These are phyloP conservation scores for Chrysosphaeria jannelii DNA, from an alignment of 2,329 filamentous ascomycete species.

Conservation along the genomic window DNA sequence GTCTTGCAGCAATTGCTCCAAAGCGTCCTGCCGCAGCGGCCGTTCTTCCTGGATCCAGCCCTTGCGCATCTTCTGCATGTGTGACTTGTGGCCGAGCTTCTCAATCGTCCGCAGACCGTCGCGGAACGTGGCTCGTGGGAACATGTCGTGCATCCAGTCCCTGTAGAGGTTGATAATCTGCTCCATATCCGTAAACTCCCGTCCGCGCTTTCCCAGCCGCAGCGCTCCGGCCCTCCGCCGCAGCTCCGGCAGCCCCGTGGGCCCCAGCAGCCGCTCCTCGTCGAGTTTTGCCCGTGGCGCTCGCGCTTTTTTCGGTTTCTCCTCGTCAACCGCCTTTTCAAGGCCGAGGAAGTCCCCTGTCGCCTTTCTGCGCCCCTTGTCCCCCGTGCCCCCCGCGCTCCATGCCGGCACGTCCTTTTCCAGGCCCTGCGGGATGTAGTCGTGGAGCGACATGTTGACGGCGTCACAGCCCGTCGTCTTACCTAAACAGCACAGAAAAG, in stretches of 20 bases:
- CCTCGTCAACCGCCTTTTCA: constrained; percentile 61
- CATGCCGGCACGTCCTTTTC: too few relatives aligned
- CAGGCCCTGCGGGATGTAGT: constrained; percentile 34
- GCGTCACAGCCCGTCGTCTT: too few relatives aligned
- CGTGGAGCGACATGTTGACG: constrained; percentile 30
- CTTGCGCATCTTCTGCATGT: constrained; percentile 42
- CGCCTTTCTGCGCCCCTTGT: constrained; percentile 16
- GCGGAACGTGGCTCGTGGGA: constrained; percentile 75
- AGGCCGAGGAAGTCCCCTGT: constrained; percentile 33
- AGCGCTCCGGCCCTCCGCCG: constrained; percentile 37
- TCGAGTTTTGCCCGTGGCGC: constrained; percentile 61
- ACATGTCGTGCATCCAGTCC: constrained; percentile 86
- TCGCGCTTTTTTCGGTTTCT: constrained; percentile 42
- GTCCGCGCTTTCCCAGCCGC: background rate
- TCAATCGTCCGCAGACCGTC: constrained; percentile 79
- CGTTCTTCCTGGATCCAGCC: too few relatives aligned
- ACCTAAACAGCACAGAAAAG: too few relatives aligned
- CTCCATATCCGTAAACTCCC: constrained; percentile 53
- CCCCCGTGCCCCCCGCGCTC: too few relatives aligned
- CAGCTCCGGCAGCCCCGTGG: constrained; percentile 57
- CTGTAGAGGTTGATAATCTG: constrained; percentile 75
- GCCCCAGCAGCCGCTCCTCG: constrained; percentile 54
- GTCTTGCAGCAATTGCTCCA: too few relatives aligned
- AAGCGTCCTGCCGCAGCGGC: too few relatives aligned
- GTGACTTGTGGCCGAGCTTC: constrained; percentile 66